Conservation (phyloP, 2,329 filamentous ascomycete genomes). For the Fusarium sp. region DNA sequence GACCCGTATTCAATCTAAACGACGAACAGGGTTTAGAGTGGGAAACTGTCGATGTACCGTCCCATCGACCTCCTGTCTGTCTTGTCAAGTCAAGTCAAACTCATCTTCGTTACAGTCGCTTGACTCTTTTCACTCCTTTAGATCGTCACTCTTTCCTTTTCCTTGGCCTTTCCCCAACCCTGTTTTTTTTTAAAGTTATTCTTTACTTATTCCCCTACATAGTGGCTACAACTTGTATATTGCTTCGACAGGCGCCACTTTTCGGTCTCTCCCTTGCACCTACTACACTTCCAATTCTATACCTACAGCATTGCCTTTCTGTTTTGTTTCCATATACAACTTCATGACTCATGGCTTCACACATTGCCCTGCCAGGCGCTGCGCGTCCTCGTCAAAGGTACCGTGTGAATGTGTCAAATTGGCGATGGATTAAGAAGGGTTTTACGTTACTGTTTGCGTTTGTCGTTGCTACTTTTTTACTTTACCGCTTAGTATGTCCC, state of each 20-base stretch:
- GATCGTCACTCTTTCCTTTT: constrained; percentile 5
- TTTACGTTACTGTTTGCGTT: constrained; percentile 7
- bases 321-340: constrained; percentile 3
- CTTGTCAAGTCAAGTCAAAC: constrained; percentile 3
- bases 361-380: constrained; percentile 29
- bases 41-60: constrained; percentile 7
- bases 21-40: constrained; percentile 2
- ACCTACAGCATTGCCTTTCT: neutral
- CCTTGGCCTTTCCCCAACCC: neutral
- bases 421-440: constrained; percentile 28
- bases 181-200: neutral
- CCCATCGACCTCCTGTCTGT: constrained; percentile 9
- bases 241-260: neutral
- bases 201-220: neutral
- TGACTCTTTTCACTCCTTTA: neutral
- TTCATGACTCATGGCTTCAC: constrained; percentile 36
- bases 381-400: constrained; percentile 29
- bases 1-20: constrained; percentile 15
- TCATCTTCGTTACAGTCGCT: constrained; percentile 17
- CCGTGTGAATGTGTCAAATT: constrained; percentile 29
- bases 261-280: neutral
- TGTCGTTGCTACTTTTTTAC: constrained; percentile 5
- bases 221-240: neutral
- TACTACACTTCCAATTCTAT: neutral
- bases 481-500: constrained; percentile 32